Conservation (phyloP, 2,329 filamentous ascomycete genomes). For the Lecanicillium sp. region DNA sequence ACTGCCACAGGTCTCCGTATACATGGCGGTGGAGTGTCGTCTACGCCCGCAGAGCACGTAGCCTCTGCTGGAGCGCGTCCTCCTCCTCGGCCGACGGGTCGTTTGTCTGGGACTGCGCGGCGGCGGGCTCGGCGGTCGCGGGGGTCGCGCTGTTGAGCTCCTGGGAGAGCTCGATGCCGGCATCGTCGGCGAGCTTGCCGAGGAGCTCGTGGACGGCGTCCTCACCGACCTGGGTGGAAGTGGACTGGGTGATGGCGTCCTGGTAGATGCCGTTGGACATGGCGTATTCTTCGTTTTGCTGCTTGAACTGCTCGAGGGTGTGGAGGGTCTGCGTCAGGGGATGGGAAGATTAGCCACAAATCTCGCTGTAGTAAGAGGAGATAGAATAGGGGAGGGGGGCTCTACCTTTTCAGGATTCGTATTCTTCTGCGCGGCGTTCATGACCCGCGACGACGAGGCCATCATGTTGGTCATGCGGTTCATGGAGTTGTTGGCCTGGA, state of each 20-base stretch:
- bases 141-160: conserved; percentile 59
- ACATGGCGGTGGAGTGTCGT: not conserved
- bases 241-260: conserved; percentile 75
- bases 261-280: conserved; percentile 72
- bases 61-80: conserved; percentile 61
- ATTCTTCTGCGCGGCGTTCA: conserved; percentile 52
- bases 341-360: not conserved
- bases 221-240: conserved; percentile 64
- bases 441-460: conserved; percentile 52
- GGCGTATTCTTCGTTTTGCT: conserved; percentile 58
- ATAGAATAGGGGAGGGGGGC: conserved; percentile 8
- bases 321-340: conserved; percentile 41
- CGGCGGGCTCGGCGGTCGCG: conserved; percentile 51
- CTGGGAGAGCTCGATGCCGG: conserved; percentile 72
- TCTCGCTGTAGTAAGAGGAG: not conserved
- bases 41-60: conserved; percentile 50
- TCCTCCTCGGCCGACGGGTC: conserved; percentile 74
- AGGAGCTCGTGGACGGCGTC: conserved; percentile 84
- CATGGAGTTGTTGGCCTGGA: conserved; percentile 60
- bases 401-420: conserved; percentile 54
- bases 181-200: conserved; percentile 80
- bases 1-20: too few species aligned
- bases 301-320: conserved; percentile 55
- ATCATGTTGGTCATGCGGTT: conserved; percentile 61
- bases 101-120: conserved; percentile 50